These are phyloP conservation scores for Globisporangium solare DNA, from an alignment of 352 stramenopile species.

Conservation along the genomic window DNA sequence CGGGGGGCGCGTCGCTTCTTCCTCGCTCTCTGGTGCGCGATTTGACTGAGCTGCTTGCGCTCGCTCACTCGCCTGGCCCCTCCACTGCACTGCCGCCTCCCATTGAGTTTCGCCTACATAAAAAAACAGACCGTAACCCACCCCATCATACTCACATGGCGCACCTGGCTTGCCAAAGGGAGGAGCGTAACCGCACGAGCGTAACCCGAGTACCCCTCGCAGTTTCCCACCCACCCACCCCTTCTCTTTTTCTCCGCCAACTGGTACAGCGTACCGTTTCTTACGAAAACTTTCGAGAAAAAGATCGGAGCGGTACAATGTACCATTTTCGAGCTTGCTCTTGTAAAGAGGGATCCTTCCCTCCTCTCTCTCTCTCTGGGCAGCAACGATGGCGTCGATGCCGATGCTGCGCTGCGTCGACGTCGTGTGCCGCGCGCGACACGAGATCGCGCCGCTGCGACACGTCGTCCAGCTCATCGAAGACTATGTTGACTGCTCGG, in stretches of 20 bases:
- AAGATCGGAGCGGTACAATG: background rate
- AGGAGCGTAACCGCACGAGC: background rate
- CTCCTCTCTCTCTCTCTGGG: too few species aligned
- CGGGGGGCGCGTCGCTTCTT: background rate
- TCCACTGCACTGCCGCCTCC: constrained; percentile 7
- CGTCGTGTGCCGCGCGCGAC: constrained; percentile 18
- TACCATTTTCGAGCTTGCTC: background rate
- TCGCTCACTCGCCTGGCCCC: constrained; percentile 2
- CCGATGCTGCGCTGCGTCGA: constrained; percentile 11
- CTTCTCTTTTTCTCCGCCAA: background rate
- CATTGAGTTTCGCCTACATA: constrained; percentile 14
- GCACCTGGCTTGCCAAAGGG: background rate
- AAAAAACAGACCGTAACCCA: constrained; percentile 9
- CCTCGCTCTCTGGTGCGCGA: background rate
- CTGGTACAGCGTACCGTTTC: too few species aligned
- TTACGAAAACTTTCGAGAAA: too few species aligned
- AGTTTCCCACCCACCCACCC: background rate
- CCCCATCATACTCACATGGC: background rate
- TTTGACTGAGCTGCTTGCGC: constrained; percentile 1
- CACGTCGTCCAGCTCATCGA: constrained; percentile 38
- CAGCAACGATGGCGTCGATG: background rate
- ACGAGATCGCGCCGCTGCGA: constrained; percentile 20
- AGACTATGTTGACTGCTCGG: constrained; percentile 29
- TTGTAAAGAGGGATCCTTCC: constrained; percentile 1
- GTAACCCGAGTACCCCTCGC: background rate